Conservation (phyloP, 2,329 filamentous ascomycete species). For the Diaporthe citri region DNA sequence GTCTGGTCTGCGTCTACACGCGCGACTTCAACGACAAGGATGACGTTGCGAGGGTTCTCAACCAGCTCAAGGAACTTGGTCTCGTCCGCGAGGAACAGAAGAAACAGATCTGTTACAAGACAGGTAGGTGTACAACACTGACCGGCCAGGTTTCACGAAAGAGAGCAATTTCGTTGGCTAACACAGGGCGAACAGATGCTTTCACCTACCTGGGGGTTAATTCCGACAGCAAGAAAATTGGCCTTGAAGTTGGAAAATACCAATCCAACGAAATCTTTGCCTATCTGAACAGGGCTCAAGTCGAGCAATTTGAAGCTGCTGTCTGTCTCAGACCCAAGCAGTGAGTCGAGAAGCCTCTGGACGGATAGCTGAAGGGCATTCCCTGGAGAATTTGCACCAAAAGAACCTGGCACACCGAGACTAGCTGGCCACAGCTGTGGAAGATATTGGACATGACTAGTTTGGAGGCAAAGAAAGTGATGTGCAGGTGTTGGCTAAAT, state of each 20-base stretch:
- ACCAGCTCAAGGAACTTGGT: not conserved
- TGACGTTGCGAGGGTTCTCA: not conserved
- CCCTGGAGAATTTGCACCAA: not conserved
- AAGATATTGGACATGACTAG: not conserved
- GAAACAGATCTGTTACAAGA: conserved; percentile 13
- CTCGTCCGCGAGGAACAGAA: not conserved
- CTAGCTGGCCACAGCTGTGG: not conserved
- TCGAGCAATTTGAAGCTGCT: too few species aligned
- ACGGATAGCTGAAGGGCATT: too few species aligned
- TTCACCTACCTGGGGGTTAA: conserved; percentile 4
- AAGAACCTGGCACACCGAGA: too few species aligned
- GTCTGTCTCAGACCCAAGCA: not conserved
- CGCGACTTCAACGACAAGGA: conserved; percentile 7
- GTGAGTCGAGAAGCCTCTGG: not conserved
- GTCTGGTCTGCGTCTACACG: conserved; percentile 1
- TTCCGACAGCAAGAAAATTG: not conserved
- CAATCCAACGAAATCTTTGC: not conserved
- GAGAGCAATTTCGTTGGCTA: not conserved
- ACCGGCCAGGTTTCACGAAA: not conserved
- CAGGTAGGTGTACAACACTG: not conserved
- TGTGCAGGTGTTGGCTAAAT: too few species aligned
- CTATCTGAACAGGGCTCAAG: not conserved
- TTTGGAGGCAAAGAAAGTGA: not conserved
- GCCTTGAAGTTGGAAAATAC: not conserved
- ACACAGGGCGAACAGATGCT: not conserved